Evolutionary conservation across 2,329 filamentous ascomycete species (phyloP).

Genomic region (Phyllosticta paracitricarpa): DNA sequence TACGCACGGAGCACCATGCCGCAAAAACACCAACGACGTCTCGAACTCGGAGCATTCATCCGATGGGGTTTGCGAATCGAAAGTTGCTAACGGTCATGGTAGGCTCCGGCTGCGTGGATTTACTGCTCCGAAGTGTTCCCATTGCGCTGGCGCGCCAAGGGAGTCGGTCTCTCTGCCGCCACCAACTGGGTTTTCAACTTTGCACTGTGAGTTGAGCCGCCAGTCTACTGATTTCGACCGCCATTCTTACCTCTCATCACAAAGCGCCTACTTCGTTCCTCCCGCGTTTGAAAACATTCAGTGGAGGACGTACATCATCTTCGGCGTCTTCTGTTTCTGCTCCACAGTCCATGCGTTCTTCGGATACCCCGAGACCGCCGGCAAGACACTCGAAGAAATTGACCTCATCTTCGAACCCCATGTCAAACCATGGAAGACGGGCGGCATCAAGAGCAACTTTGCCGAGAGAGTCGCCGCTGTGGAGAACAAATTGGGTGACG

Average conservation of each 20-base stretch:
- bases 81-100: neutral
- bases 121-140: constrained; percentile 32
- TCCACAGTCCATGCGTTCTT: constrained; percentile 31
- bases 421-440: constrained; percentile 24
- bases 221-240: neutral
- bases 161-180: constrained; percentile 29
- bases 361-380: constrained; percentile 30
- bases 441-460: constrained; percentile 1
- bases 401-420: constrained; percentile 30
- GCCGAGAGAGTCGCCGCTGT: constrained; percentile 7
- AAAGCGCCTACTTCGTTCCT: constrained; percentile 28
- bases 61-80: too few species aligned
- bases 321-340: constrained; percentile 28
- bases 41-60: too few species aligned
- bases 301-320: constrained; percentile 35
- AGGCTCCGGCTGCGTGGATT: constrained; percentile 23
- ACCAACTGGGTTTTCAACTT: constrained; percentile 32
- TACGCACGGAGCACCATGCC: neutral
- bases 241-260: neutral
- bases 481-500: neutral
- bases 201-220: constrained; percentile 15
- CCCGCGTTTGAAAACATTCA: constrained; percentile 32
- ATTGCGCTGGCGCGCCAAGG: constrained; percentile 31
- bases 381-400: constrained; percentile 32
- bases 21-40: too few species aligned